phyloP scores from a whole-genome alignment of 371 early-diverging fungal genomes.

The Syncephalis fuscata region DNA sequence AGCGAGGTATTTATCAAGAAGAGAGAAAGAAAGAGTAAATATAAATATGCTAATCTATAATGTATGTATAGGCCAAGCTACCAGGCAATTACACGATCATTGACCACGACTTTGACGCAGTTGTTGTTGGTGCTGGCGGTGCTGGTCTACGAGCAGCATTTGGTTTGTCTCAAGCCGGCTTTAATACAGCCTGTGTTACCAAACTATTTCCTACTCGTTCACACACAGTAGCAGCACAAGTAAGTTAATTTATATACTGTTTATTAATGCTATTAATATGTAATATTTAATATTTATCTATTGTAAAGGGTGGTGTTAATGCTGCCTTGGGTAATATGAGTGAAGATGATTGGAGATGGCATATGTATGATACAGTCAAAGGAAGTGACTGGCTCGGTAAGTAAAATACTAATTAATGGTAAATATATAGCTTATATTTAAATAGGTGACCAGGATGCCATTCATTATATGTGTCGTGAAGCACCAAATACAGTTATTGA shows the following conservation, averaged over 20 bases:
- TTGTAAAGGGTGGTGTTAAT: constrained; percentile 80
- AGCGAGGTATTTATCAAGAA: constrained; percentile 25
- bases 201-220: constrained; percentile 97
- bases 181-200: constrained; percentile 96
- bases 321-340: constrained; percentile 98
- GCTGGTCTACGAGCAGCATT: constrained; percentile 97
- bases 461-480: constrained; percentile 97
- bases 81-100: constrained; percentile 70
- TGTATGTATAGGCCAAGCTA: background rate
- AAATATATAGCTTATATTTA: background rate
- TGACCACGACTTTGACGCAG: constrained; percentile 94
- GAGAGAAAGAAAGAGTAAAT: background rate
- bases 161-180: constrained; percentile 93
- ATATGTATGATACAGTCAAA: constrained; percentile 98
- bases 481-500: constrained; percentile 92
- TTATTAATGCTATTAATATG: background rate
- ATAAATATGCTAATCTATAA: background rate
- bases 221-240: constrained; percentile 96
- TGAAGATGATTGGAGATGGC: constrained; percentile 99
- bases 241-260: constrained; percentile 12
- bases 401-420: background rate
- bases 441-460: constrained; percentile 90
- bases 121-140: constrained; percentile 97
- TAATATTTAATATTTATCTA: constrained; percentile 7
- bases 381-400: constrained; percentile 91